A percentile compares a stretch with the other conserved stretches of the same genome.
Conservation (phyloP, 805 yeast species). For the Barnettozyma vustinii region DNA sequence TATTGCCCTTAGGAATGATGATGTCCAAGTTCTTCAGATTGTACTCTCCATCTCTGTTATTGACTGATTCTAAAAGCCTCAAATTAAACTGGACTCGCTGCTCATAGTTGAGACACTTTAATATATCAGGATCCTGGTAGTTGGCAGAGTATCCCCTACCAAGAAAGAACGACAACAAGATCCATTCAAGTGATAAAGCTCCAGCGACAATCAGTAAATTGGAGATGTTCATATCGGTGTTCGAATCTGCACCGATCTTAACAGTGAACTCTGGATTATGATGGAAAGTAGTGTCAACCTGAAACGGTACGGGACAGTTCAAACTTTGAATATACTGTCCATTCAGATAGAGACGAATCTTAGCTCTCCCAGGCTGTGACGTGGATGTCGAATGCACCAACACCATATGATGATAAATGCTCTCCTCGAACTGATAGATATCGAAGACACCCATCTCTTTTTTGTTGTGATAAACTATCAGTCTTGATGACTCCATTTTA, state of each 20-base stretch:
- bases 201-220: conserved; percentile 37
- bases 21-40: conserved; percentile 15
- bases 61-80: conserved; percentile 29
- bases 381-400: conserved; percentile 13
- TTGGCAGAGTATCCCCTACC: conserved; percentile 47
- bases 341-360: conserved; percentile 16
- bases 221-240: conserved; percentile 13
- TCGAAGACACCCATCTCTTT: conserved; percentile 13
- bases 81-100: conserved; percentile 33
- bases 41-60: conserved; percentile 16
- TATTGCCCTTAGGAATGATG: conserved; percentile 14
- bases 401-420: conserved; percentile 18
- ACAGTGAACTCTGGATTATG: neutral
- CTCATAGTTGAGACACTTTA: conserved; percentile 35
- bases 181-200: conserved; percentile 44
- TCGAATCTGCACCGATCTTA: conserved; percentile 10
- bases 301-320: conserved; percentile 18
- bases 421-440: conserved; percentile 13
- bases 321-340: conserved; percentile 17
- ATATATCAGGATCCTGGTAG: conserved; percentile 34
- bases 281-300: conserved; percentile 2
- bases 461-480: conserved; percentile 22
- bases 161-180: conserved; percentile 38
- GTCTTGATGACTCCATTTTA: conserved; percentile 29
- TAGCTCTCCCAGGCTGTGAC: conserved; percentile 12